Percentiles rank a stretch among this genome's conserved stretches.
Conservation (phyloP, 2,329 filamentous ascomycete species). For the Ceratocystis cacaofunesta region DNA sequence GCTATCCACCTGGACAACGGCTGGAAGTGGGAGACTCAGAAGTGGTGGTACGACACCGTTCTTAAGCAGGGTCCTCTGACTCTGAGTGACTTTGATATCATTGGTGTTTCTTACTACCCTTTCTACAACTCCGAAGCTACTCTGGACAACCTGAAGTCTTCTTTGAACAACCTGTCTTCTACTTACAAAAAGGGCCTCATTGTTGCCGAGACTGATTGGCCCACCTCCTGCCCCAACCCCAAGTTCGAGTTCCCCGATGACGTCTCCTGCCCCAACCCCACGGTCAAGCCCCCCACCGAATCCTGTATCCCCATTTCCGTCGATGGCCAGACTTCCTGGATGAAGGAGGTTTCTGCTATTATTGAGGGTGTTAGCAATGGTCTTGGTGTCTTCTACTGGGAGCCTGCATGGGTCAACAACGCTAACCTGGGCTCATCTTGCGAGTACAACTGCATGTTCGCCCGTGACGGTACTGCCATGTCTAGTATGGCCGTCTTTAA, state of each 20-base stretch:
- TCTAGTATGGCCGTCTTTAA: constrained; percentile 23
- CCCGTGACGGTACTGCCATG: constrained; percentile 41
- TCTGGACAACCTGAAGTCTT: constrained; percentile 39
- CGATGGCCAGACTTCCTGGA: constrained; percentile 46
- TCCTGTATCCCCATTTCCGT: constrained; percentile 45
- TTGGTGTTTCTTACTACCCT: constrained; percentile 60
- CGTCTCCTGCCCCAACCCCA: constrained; percentile 32
- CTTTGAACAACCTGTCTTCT: constrained; percentile 42
- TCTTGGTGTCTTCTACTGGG: constrained; percentile 56
- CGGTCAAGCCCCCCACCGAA: constrained; percentile 45
- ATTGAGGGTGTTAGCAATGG: constrained; percentile 40
- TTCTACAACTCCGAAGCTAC: constrained; percentile 50
- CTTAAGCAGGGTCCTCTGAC: constrained; percentile 35
- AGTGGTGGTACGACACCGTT: constrained; percentile 49
- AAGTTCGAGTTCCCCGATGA: constrained; percentile 46
- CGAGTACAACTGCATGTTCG: constrained; percentile 47
- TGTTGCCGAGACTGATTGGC: constrained; percentile 61
- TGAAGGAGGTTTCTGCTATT: constrained; percentile 43
- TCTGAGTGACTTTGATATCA: constrained; percentile 49
- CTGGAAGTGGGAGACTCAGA: constrained; percentile 54
- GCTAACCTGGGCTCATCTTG: constrained; percentile 50
- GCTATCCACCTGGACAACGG: constrained; percentile 64
- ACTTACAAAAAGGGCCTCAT: constrained; percentile 50
- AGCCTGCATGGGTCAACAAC: constrained; percentile 57
- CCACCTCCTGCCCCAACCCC: constrained; percentile 46